phyloP scores from a whole-genome alignment of 2,329 filamentous ascomycete genomes.

The Hypoxylon sp. region DNA sequence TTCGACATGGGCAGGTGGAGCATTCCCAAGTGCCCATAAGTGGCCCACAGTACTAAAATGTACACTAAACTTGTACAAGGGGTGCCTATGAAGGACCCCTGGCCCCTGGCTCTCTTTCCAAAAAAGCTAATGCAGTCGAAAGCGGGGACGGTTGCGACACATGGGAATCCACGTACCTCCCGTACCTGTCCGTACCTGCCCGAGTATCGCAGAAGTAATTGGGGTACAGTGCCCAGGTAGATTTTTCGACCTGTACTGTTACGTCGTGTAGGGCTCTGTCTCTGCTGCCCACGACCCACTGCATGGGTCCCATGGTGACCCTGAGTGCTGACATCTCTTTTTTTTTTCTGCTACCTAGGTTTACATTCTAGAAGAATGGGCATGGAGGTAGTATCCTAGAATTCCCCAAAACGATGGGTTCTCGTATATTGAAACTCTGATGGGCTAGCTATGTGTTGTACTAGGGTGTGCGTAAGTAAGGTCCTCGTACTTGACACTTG shows the following conservation, averaged over 20 bases:
- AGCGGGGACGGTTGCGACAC: conserved; percentile 34
- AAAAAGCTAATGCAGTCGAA: conserved; percentile 32
- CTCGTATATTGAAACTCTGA: conserved; percentile 20
- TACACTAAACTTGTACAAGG: conserved; percentile 17
- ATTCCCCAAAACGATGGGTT: conserved; percentile 4
- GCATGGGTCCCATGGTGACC: conserved; percentile 6
- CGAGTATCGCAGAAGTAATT: conserved; percentile 38
- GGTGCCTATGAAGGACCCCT: conserved; percentile 10
- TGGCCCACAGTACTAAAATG: conserved; percentile 19
- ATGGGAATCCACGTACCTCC: conserved; percentile 26
- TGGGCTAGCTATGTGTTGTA: background rate
- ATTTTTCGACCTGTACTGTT: conserved; percentile 25
- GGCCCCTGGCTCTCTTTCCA: conserved; percentile 20
- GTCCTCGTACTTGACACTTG: conserved; percentile 4
- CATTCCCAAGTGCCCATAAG: conserved; percentile 22
- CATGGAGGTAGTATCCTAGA: conserved; percentile 17
- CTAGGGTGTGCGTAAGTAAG: conserved; percentile 3
- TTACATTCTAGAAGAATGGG: conserved; percentile 23
- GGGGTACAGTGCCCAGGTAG: conserved; percentile 21
- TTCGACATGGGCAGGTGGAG: conserved; percentile 19
- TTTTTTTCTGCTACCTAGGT: background rate
- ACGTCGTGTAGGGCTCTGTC: conserved; percentile 23
- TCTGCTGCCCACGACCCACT: conserved; percentile 11
- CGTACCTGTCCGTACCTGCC: conserved; percentile 27
- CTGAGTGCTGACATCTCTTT: conserved; percentile 1